phyloP scores from a whole-genome alignment of 306 rosid species.

The Dalbergia oliveri region DNA sequence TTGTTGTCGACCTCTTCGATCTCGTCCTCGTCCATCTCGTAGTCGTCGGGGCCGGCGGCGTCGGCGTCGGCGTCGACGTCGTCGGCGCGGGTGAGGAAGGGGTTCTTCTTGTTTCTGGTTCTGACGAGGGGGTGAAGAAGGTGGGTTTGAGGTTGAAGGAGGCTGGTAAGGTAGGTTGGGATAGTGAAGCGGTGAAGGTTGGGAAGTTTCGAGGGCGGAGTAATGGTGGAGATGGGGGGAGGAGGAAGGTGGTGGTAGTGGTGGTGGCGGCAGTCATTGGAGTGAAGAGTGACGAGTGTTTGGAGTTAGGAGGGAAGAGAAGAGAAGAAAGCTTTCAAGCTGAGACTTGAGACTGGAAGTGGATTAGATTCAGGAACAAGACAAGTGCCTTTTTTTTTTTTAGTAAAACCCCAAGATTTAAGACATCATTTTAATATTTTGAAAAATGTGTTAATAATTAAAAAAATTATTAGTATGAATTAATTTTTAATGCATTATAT shows the following conservation, averaged over 20 bases:
- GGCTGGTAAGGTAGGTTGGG: constrained; percentile 36
- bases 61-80: constrained; percentile 80
- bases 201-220: constrained; percentile 7
- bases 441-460: no score
- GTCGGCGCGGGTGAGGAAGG: constrained; percentile 68
- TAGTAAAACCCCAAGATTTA: no score
- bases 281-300: neutral
- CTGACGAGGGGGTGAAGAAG: constrained; percentile 7
- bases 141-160: constrained; percentile 51
- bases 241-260: neutral
- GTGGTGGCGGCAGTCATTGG: neutral
- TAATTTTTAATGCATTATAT: no score
- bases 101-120: constrained; percentile 41
- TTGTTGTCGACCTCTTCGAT: constrained; percentile 89
- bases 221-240: constrained; percentile 29
- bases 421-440: no score
- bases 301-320: neutral
- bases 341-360: neutral
- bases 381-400: no score
- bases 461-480: no score
- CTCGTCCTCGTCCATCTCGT: constrained; percentile 89
- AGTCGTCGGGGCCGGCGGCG: constrained; percentile 71
- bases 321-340: neutral
- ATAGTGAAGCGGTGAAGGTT: constrained; percentile 34
- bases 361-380: neutral